Evolutionary conservation across 805 yeast species (phyloP).

Genomic region (Metschnikowia hibisci): DNA sequence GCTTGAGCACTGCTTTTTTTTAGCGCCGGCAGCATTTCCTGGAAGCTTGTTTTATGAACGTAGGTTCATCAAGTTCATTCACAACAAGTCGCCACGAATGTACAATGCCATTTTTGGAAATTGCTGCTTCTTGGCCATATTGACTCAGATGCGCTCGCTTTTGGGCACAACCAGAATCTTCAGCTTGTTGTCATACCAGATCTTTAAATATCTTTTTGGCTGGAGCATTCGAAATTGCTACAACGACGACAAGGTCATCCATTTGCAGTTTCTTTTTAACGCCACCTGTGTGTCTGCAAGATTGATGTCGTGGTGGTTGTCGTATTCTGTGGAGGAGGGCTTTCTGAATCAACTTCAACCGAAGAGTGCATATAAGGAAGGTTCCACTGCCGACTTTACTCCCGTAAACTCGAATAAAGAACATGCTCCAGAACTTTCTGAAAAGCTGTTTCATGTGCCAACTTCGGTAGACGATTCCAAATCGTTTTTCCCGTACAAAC

Average conservation of each 20-base stretch:
- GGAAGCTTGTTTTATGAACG: conserved; percentile 69
- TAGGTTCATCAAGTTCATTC: conserved; percentile 58
- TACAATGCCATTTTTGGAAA: conserved; percentile 65
- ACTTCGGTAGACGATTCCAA: conserved; percentile 47
- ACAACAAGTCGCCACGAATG: conserved; percentile 41
- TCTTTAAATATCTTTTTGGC: conserved; percentile 82
- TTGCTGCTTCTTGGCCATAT: conserved; percentile 71
- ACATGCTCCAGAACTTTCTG: background rate
- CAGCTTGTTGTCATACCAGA: conserved; percentile 65
- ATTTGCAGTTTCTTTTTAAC: conserved; percentile 77
- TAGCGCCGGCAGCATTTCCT: conserved; percentile 91
- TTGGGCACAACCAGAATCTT: conserved; percentile 42
- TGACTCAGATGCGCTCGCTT: conserved; percentile 55
- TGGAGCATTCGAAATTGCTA: conserved; percentile 79
- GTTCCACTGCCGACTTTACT: conserved; percentile 23
- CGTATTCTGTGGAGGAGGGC: conserved; percentile 35
- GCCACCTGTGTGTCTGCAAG: conserved; percentile 79
- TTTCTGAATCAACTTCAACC: conserved; percentile 37
- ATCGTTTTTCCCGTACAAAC: conserved; percentile 49
- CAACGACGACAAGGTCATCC: conserved; percentile 56
- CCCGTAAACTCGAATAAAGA: conserved; percentile 23
- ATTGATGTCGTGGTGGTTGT: conserved; percentile 91
- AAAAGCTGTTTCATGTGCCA: conserved; percentile 1
- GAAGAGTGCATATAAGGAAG: conserved; percentile 27
- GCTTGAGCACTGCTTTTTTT: conserved; percentile 64